Evolutionary conservation across 2,329 filamentous ascomycete species (phyloP).

Genomic region (Apiospora saccharicola): DNA sequence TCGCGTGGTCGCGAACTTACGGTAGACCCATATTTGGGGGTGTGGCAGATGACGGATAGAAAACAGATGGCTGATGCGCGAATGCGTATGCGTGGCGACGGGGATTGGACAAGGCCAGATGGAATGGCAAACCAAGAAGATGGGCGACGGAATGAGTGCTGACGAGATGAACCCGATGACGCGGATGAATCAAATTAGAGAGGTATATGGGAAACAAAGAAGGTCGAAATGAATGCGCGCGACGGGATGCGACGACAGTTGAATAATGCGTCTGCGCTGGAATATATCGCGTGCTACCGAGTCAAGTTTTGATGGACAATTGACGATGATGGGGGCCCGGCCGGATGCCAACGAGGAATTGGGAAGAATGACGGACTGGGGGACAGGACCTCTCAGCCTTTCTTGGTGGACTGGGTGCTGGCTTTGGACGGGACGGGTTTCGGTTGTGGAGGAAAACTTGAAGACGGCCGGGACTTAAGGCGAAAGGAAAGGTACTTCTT

Average conservation of each 20-base stretch:
- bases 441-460: slow-evolving; percentile 8
- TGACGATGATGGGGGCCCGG: slow-evolving; percentile 1
- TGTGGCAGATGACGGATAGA: background rate
- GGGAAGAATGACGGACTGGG: slow-evolving; percentile 6
- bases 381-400: background rate
- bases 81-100: slow-evolving; percentile 24
- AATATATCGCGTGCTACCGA: slow-evolving; percentile 1
- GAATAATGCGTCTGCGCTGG: slow-evolving; percentile 2
- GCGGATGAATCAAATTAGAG: background rate
- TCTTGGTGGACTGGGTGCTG: slow-evolving; percentile 2
- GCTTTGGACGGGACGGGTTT: background rate
- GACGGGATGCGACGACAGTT: slow-evolving; percentile 6
- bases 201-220: background rate
- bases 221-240: background rate
- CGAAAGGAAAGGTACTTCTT: slow-evolving; percentile 9
- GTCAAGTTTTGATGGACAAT: slow-evolving; percentile 2
- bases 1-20: slow-evolving; percentile 47
- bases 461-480: background rate
- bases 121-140: slow-evolving; percentile 15
- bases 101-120: slow-evolving; percentile 16
- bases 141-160: background rate
- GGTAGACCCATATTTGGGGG: slow-evolving; percentile 53
- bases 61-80: slow-evolving; percentile 31
- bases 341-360: slow-evolving; percentile 18
- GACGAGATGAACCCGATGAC: background rate